A percentile compares a stretch with the other conserved stretches of the same genome.
Conservation (phyloP, 495 filamentous ascomycete genomes). For the Melanomma pulvis-pyrius region DNA sequence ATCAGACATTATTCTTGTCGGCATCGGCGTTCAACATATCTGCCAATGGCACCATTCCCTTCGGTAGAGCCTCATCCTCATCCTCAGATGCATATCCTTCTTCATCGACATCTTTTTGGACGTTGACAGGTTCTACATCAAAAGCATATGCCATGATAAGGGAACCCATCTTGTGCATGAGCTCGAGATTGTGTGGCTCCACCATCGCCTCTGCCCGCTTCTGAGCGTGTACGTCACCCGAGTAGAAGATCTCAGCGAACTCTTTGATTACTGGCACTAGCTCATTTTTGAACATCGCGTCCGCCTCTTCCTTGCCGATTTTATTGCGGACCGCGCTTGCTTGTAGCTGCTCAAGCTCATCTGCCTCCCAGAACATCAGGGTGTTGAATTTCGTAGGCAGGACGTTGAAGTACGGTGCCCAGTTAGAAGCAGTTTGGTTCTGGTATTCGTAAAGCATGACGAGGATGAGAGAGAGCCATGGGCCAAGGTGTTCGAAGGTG, state of each 20-base stretch:
- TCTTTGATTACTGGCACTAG: conserved; percentile 63
- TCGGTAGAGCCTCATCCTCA: conserved; percentile 61
- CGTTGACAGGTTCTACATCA: conserved; percentile 63
- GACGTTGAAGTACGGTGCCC: conserved; percentile 81
- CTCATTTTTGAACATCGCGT: conserved; percentile 64
- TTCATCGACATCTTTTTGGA: conserved; percentile 58
- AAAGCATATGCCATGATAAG: conserved; percentile 96
- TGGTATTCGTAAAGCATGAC: conserved; percentile 79
- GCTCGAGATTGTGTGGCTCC: conserved; percentile 56
- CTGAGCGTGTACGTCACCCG: conserved; percentile 36
- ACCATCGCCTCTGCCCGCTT: conserved; percentile 41
- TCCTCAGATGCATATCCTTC: conserved; percentile 69
- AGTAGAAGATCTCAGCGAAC: conserved; percentile 55
- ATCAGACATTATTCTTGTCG: conserved; percentile 71
- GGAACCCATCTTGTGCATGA: conserved; percentile 79
- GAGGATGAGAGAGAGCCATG: conserved; percentile 71
- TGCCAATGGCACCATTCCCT: conserved; percentile 91
- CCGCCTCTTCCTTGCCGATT: conserved; percentile 74
- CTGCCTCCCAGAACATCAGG: conserved; percentile 83
- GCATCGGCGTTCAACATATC: conserved; percentile 93
- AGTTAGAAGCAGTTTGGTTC: conserved; percentile 62
- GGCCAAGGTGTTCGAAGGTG: conserved; percentile 39
- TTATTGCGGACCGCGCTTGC: conserved; percentile 75
- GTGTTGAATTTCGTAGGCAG: conserved; percentile 80
- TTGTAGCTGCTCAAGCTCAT: conserved; percentile 73